These are phyloP conservation scores for Acacia pycnantha DNA, from an alignment of 331 rosid genomes.

Conservation along the genomic window DNA sequence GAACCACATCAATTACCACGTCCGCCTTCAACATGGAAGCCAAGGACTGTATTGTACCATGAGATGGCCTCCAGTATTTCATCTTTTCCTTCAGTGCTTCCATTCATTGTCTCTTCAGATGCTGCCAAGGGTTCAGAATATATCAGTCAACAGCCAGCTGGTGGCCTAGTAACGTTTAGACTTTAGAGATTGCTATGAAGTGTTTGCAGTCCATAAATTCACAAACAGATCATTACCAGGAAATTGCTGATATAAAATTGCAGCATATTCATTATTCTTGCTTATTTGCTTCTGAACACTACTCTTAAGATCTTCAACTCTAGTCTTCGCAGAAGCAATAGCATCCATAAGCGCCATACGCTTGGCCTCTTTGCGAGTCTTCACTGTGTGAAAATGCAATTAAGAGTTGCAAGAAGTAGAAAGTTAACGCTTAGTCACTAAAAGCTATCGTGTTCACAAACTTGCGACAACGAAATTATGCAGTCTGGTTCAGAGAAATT, in stretches of 20 bases:
- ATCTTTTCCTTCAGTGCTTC: conserved; percentile 36
- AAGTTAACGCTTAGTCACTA: neutral
- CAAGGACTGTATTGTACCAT: conserved; percentile 86
- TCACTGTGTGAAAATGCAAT: conserved; percentile 42
- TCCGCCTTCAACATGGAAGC: conserved; percentile 80
- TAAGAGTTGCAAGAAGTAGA: neutral
- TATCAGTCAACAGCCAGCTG: neutral
- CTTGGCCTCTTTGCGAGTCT: conserved; percentile 81
- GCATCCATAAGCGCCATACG: conserved; percentile 69
- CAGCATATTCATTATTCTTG: conserved; percentile 51
- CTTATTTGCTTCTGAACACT: conserved; percentile 44
- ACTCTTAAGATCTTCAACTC: conserved; percentile 50
- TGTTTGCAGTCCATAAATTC: neutral
- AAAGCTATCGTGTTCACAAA: neutral
- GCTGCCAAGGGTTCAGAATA: conserved; percentile 48
- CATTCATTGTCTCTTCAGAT: conserved; percentile 45
- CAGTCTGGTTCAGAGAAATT: neutral
- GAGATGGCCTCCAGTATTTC: conserved; percentile 65
- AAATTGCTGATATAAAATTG: conserved; percentile 48
- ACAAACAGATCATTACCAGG: conserved; percentile 42
- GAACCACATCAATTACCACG: conserved; percentile 55
- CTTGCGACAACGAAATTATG: neutral
- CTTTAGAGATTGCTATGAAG: neutral
- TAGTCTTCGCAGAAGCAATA: conserved; percentile 56
- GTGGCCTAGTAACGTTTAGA: neutral